Percentiles rank a stretch among this genome's conserved stretches.
These are phyloP conservation scores for Aristolochia californica DNA, from an alignment of 164 flowering plant genomes.

Conservation along the genomic window DNA sequence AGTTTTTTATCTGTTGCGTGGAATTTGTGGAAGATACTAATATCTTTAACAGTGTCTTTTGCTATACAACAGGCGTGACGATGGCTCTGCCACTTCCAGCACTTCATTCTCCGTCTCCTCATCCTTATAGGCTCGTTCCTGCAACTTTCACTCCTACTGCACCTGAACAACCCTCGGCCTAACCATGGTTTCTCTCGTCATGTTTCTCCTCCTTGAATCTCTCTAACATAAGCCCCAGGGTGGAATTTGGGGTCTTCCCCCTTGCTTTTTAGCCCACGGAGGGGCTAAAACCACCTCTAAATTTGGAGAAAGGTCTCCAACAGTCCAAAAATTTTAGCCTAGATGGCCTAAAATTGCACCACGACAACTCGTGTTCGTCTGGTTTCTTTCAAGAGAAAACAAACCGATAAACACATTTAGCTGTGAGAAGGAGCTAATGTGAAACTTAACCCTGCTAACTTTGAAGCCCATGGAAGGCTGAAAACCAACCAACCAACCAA, in stretches of 20 bases:
- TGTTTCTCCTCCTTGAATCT: slow-evolving; percentile 17
- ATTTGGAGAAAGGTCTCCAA: slow-evolving; percentile 8
- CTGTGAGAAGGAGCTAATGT: not conserved
- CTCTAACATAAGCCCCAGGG: not conserved
- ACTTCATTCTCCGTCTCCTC: slow-evolving; percentile 51
- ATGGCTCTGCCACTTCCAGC: slow-evolving; percentile 37
- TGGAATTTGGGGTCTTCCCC: not conserved
- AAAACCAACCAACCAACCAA: too few species aligned
- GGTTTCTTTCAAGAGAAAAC: not conserved
- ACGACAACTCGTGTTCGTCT: not conserved
- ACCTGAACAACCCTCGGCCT: slow-evolving; percentile 53
- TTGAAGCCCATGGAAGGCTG: too few species aligned
- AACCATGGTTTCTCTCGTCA: slow-evolving; percentile 80
- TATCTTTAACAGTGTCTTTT: slow-evolving; percentile 83
- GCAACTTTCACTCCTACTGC: slow-evolving; percentile 12
- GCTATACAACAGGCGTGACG: slow-evolving; percentile 90
- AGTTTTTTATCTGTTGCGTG: not conserved
- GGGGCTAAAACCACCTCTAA: slow-evolving; percentile 8
- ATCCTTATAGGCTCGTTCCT: slow-evolving; percentile 38
- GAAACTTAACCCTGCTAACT: too few species aligned
- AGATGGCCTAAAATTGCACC: not conserved
- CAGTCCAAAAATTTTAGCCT: not conserved
- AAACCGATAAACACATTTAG: not conserved
- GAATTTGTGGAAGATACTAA: slow-evolving; percentile 36
- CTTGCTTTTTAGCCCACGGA: slow-evolving; percentile 5